Evolutionary conservation across 78 protist genomes (phyloP), one percentile per base, ranked within the genome.

Genomic region (Corallochytrium limacisporum): DNA sequence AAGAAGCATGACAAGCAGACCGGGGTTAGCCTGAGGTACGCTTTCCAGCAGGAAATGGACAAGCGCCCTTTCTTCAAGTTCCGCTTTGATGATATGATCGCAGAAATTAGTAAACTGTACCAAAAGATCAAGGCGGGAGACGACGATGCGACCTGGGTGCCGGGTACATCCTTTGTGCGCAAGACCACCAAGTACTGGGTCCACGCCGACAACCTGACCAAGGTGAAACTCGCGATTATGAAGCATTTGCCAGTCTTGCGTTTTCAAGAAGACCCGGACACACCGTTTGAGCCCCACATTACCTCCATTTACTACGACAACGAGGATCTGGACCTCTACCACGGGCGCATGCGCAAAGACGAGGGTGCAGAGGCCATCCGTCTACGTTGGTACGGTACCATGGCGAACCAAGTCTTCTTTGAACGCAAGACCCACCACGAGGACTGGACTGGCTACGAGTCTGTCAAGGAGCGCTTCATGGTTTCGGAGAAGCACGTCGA

Each of bases 161-260:
- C 60, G 12, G 7, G 4, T 4, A 50, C 43, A 47, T 38, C 28
- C 39, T 77, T 77, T 13, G 59, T 62, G 22, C 83, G 83, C 35
- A 36, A 38, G 57, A 69, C 77, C 28, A 61, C 56, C 46, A 77
- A 77, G 51, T 77, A 77, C 50, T 77, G 83, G 83, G 83, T 77
- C 40, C 72, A 38, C 32, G n/a, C 47, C 9, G 48, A 62, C 20
- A 69, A 77, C 49, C 38, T 77, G 26, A 46, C 70, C 26, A 28
- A 5, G 24, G 77, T 77, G 32, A 69, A 68, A 47, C 29, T 32
- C 20, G 32, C 38, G 15, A n/a, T n/a, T 8, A 18, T 54, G 42
- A 16, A 37, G 40, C 9, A 54, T 9, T 51, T 69, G 36, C 70
- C 69, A 8, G 55, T 65, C n/a, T 26, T n/a, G 20, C 68, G 33